A percentile compares a stretch with the other conserved stretches of the same genome.
Conservation (phyloP, 2,329 filamentous ascomycete genomes). For the Botryotinia convoluta region DNA sequence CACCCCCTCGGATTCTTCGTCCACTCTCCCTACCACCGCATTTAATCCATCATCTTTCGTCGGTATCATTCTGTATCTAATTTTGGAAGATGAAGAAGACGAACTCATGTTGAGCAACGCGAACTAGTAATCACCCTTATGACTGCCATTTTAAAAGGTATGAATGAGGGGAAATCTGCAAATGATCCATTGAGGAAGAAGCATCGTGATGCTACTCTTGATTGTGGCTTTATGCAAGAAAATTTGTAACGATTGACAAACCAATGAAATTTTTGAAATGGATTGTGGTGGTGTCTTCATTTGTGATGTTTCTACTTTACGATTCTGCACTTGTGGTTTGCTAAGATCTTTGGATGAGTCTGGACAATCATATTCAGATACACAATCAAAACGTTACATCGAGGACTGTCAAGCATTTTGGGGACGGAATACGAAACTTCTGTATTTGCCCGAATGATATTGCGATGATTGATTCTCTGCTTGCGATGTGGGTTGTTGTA, state of each 20-base stretch:
- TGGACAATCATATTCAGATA: background rate
- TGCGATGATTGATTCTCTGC: background rate
- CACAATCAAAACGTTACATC: background rate
- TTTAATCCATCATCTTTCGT: background rate
- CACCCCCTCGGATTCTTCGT: background rate
- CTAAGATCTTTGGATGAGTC: background rate
- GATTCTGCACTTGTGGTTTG: background rate
- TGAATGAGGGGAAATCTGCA: background rate
- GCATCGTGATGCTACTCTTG: background rate
- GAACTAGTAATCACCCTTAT: background rate
- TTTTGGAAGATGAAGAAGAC: background rate
- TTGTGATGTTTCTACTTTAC: background rate
- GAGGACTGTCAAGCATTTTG: background rate
- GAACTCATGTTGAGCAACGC: constrained; percentile 7
- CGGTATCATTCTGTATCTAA: constrained; percentile 8
- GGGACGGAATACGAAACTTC: background rate
- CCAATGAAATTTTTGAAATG: background rate
- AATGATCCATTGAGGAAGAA: background rate
- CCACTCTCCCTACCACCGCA: background rate
- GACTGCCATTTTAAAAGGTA: background rate
- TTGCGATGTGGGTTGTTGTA: background rate
- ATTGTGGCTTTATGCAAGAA: background rate
- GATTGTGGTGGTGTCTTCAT: background rate
- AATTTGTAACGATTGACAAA: background rate
- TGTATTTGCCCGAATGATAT: background rate